Conservation (phyloP, 2,329 filamentous ascomycete species). For the Claviceps sp. region DNA sequence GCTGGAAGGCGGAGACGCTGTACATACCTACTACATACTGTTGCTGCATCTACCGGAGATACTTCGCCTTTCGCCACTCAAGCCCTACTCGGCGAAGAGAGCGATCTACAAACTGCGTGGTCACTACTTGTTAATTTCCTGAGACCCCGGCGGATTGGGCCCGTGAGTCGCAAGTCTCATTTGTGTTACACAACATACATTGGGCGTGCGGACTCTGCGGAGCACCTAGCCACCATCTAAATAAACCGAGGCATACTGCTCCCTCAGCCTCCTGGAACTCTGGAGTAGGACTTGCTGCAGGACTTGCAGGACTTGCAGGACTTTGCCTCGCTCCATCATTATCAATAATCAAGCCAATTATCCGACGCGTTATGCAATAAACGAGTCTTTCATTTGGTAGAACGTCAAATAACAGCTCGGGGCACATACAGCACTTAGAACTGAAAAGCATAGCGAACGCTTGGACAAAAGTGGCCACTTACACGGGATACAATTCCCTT, state of each 20-base stretch:
- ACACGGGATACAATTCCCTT: neutral
- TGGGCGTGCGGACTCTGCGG: neutral
- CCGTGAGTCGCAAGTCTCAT: neutral
- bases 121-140: neutral
- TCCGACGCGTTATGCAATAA: constrained; percentile 12
- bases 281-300: no score
- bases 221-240: neutral
- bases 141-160: neutral
- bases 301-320: neutral
- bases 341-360: constrained; percentile 3
- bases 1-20: neutral
- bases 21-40: neutral
- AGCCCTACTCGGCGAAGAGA: neutral
- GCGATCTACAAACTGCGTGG: neutral
- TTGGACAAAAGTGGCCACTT: neutral
- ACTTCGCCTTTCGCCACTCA: neutral
- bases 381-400: neutral
- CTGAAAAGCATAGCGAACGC: neutral
- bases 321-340: neutral
- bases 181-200: constrained; percentile 4
- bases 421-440: neutral
- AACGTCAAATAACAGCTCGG: neutral
- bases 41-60: neutral
- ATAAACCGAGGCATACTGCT: neutral
- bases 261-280: neutral